These are phyloP conservation scores for Glycine soja DNA, from an alignment of 306 rosid genomes.

Conservation along the genomic window DNA sequence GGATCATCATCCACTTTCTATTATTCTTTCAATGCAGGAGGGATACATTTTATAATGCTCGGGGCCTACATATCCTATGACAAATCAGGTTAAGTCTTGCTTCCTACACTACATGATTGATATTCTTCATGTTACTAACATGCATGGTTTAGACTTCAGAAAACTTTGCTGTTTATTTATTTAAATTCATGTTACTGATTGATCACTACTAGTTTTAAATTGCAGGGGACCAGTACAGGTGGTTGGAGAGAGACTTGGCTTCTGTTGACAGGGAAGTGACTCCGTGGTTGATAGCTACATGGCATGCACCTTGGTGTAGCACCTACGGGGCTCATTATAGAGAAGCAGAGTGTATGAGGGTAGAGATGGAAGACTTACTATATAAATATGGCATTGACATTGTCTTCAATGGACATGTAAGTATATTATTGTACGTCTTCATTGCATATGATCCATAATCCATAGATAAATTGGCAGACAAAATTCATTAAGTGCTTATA, in stretches of 20 bases:
- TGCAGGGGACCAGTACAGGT: slow-evolving; percentile 79
- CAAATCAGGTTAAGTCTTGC: slow-evolving; percentile 63
- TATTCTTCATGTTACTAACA: slow-evolving; percentile 12
- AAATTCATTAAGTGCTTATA: background rate
- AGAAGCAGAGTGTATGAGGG: slow-evolving; percentile 95
- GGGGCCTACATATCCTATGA: slow-evolving; percentile 70
- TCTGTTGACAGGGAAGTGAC: slow-evolving; percentile 74
- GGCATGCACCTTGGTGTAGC: slow-evolving; percentile 98
- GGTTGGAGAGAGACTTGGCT: slow-evolving; percentile 86
- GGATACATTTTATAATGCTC: slow-evolving; percentile 87
- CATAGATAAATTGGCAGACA: background rate
- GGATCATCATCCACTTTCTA: slow-evolving; percentile 74
- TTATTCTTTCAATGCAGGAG: slow-evolving; percentile 93
- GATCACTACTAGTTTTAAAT: background rate
- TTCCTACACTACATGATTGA: background rate
- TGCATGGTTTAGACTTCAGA: background rate
- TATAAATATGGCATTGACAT: slow-evolving; percentile 74
- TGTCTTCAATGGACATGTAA: slow-evolving; percentile 91
- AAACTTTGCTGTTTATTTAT: background rate
- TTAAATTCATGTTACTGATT: background rate
- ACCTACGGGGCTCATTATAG: slow-evolving; percentile 81
- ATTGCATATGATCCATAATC: background rate
- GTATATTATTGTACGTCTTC: slow-evolving; percentile 17
- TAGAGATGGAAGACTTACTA: slow-evolving; percentile 80
- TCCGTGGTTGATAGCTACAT: slow-evolving; percentile 91